Base-by-base conservation (phyloP, 2,329 filamentous ascomycete species). In the Ophiostoma montium region DNA sequence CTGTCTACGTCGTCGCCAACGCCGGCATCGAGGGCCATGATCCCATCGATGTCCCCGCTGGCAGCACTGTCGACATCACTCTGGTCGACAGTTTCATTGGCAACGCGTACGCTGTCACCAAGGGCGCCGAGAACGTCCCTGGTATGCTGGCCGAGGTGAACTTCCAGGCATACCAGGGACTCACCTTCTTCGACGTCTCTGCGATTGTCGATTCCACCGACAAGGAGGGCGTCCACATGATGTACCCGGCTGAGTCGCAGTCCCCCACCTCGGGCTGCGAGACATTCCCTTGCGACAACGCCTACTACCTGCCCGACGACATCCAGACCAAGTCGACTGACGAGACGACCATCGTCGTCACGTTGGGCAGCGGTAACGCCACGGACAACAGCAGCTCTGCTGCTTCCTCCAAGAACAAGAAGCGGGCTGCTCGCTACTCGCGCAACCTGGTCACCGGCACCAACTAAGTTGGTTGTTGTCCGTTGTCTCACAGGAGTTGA, bases 1-100 rank as follows among this genome's bases (percentile, higher is more conserved):
- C 67, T 44, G 57, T 78, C 61, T 56, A 69, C 64, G 75, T 76
- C 63, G 75, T 71, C 30, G 57, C 66, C 56, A 70, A 62, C 59
- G 57, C 60, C 0, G 68, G 67, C 47, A 57, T 58, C 19, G 36
- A 56, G n/a, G 32, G 59, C 2, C 57, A 74, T 41, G 55, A 60
- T 16, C 51, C 65, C 15, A 60, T 75, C 54, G 59, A 60, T 13
- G 64, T 78, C 39, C 54, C 56, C 49, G 68, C 59, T 48, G 55
- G 62, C 38, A 52, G 61, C 53, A 60, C 69, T 39, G 62, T 62
- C 50, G 67, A 61, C 32, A 67, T 74, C 47, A 52, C 61, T 10
- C 30, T 65, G 33, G 58, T 56, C 16, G 9, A 53, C 0, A 47
- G 50, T 49, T 65, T 61, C 57, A 53, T 57, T 21, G 63, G 63